Evolutionary conservation across 345 rosid genomes (phyloP).

Genomic region (Populus pruinosa): DNA sequence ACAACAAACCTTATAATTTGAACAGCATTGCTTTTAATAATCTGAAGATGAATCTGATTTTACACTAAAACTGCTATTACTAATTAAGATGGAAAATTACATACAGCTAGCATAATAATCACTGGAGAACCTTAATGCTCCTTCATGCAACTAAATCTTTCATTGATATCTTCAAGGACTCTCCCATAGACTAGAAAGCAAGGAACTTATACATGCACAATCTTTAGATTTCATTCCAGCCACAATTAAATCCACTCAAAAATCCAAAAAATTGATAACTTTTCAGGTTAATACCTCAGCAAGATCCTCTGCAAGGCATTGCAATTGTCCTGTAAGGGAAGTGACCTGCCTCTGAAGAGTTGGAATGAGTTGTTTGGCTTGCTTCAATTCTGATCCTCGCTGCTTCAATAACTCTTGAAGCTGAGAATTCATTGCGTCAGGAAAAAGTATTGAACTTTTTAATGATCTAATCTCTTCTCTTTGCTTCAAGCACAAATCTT

Average conservation of each 20-base stretch:
- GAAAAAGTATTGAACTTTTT: constrained; percentile 70
- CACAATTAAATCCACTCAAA: not conserved
- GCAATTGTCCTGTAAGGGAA: constrained; percentile 86
- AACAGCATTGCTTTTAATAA: not conserved
- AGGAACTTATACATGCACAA: not conserved
- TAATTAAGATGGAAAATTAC: not conserved
- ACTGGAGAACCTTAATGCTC: not conserved
- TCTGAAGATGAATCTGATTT: not conserved
- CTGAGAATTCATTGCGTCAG: constrained; percentile 59
- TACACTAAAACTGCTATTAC: not conserved
- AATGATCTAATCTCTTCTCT: constrained; percentile 81
- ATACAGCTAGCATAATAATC: not conserved
- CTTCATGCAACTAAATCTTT: not conserved
- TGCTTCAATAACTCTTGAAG: constrained; percentile 49
- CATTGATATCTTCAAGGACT: not conserved
- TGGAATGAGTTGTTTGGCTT: constrained; percentile 75
- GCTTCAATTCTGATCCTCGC: constrained; percentile 72
- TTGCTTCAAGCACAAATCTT: constrained; percentile 84
- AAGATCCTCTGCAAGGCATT: constrained; percentile 70
- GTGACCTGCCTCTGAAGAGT: constrained; percentile 76
- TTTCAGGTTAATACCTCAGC: constrained; percentile 51
- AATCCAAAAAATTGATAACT: not conserved
- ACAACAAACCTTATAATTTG: not conserved
- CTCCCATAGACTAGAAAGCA: not conserved
- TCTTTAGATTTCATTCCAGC: not conserved